Evolutionary conservation across 495 filamentous ascomycete species (phyloP).

Genomic region (Tuber aestivum): DNA sequence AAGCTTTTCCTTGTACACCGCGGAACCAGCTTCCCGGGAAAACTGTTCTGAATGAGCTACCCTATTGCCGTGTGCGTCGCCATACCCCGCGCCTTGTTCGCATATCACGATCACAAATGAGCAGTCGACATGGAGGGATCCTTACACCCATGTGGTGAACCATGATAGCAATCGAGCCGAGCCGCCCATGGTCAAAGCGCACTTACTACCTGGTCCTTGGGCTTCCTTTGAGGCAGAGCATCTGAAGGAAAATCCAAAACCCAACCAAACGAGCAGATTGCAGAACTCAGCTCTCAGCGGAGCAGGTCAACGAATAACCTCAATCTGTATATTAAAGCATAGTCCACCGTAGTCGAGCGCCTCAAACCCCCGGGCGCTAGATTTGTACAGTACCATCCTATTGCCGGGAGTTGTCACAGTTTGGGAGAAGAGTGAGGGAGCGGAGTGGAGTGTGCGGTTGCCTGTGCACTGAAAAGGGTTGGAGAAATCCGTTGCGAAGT

Average conservation of each 20-base stretch:
- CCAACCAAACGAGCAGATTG: not conserved
- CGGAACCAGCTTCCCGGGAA: not conserved
- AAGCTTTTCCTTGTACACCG: not conserved
- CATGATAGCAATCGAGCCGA: conserved; percentile 3
- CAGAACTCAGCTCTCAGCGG: not conserved
- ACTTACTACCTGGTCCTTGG: not conserved
- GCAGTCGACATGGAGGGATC: not conserved
- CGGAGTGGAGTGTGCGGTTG: not conserved
- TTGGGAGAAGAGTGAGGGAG: not conserved
- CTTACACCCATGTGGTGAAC: not conserved
- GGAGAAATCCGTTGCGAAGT: not conserved
- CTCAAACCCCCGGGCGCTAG: not conserved
- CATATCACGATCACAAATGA: not conserved
- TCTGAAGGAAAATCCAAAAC: not conserved
- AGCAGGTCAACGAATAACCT: not conserved
- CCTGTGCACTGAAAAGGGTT: not conserved
- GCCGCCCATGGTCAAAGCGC: not conserved
- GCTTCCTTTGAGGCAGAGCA: not conserved
- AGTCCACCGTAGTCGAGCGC: not conserved
- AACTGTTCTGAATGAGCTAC: not conserved
- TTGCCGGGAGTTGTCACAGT: not conserved
- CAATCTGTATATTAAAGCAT: not conserved
- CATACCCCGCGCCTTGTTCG: not conserved
- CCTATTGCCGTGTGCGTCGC: not conserved
- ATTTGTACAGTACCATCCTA: not conserved